Conservation (phyloP, 768 basidiomycete genomes). For the Agrocybe pediades region DNA sequence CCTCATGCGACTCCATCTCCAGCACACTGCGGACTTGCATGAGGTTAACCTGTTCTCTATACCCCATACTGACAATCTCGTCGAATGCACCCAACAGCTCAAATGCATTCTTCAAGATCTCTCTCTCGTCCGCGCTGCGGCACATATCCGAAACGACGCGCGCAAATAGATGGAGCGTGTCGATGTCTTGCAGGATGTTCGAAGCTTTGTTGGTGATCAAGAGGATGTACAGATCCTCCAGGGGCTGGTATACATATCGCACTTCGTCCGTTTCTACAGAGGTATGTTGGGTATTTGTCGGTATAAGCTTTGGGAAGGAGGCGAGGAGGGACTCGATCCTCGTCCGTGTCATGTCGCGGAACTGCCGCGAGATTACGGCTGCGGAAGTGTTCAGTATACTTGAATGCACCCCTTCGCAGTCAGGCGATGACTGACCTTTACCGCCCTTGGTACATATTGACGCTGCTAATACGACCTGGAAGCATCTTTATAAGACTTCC, state of each 20-base stretch:
- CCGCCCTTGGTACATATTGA: conserved; percentile 95
- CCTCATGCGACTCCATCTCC: conserved; percentile 92
- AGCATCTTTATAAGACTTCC: background rate
- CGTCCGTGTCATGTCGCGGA: conserved; percentile 88
- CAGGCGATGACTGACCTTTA: conserved; percentile 63
- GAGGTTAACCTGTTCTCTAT: conserved; percentile 75
- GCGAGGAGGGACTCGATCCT: conserved; percentile 95
- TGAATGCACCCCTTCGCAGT: background rate
- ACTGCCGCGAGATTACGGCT: conserved; percentile 97
- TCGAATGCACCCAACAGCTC: conserved; percentile 96
- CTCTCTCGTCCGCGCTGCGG: conserved; percentile 82
- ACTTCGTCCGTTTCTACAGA: conserved; percentile 96
- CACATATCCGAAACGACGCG: conserved; percentile 93
- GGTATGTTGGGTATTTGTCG: conserved; percentile 92
- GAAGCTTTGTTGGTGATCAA: conserved; percentile 98
- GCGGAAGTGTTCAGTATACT: background rate
- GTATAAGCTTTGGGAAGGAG: conserved; percentile 97
- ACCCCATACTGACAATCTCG: conserved; percentile 92
- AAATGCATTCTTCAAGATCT: conserved; percentile 89
- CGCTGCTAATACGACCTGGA: conserved; percentile 87
- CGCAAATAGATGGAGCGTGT: conserved; percentile 92
- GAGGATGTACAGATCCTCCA: conserved; percentile 96
- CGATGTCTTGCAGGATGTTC: conserved; percentile 98
- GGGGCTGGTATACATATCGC: conserved; percentile 94
- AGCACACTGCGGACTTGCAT: conserved; percentile 78